Evolutionary conservation across 768 basidiomycete genomes (phyloP), one percentile per base, ranked within the genome.

Genomic region (Mycena capillaripes): DNA sequence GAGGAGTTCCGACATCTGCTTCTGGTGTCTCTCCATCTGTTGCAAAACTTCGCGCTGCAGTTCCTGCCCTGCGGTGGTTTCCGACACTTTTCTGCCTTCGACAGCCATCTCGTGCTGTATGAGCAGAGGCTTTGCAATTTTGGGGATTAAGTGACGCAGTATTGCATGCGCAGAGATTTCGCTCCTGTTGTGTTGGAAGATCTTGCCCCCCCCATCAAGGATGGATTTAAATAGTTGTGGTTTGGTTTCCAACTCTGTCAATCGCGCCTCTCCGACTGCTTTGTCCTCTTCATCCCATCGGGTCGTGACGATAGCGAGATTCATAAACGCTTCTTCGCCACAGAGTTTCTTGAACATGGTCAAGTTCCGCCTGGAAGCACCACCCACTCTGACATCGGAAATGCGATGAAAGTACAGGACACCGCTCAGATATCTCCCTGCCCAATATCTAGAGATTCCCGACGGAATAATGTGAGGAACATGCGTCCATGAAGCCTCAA

Each of bases 261-360:
- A 63, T 63, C 48, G 61, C 4, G 64, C 73, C 36, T 75, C 77
- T 7, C 84, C 86, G 44, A 78, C 25, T 50, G 79, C 81, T 48
- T 71, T 72, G 52, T 79, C 77, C 42, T 84, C 82, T 61, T 80
- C 79, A 12, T 81, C 82, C 86, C 87, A 89, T 82, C 84, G 87
- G 59, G 83, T 89, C 55, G 88, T 89, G 44, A 81, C 82, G 65
- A 89, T 82, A 62, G 87, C 81, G 62, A 89, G 84, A 71, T 86
- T 85, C 50, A 80, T 78, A 65, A 87, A 80, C 3, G 81, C 81
- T 60, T 76, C 80, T 32, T 84, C 82, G 25, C 88, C 88, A 74
- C 89, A 89, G 16, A 89, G 80, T 56, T 86, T 82, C 63, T 80
- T 79, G 77, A 89, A 89, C 78, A 89, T 84, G 19, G 78, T 79